phyloP scores from a whole-genome alignment of 2,329 filamentous ascomycete genomes.

The Exutisphaerella laricina region DNA sequence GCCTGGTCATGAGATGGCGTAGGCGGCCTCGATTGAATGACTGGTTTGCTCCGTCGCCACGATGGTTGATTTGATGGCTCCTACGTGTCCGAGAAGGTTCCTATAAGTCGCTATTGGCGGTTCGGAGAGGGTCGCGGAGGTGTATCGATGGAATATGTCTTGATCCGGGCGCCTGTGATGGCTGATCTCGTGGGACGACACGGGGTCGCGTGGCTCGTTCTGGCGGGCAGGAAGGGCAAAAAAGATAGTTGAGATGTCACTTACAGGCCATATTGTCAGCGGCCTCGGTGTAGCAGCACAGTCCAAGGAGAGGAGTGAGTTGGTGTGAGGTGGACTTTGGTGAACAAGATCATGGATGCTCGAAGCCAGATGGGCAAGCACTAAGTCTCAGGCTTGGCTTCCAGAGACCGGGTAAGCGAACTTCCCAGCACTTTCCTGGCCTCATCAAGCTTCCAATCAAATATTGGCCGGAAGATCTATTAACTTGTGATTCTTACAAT shows the following conservation, averaged over 20 bases:
- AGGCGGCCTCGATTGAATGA: conserved; percentile 19
- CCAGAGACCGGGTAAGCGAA: too few relatives aligned
- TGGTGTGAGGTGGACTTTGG: too few relatives aligned
- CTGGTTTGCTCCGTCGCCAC: conserved; percentile 17
- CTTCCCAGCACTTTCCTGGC: too few relatives aligned
- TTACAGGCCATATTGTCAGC: conserved; percentile 54
- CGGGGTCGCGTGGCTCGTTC: conserved; percentile 11
- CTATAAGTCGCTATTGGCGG: conserved; percentile 16
- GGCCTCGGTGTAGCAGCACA: conserved; percentile 23
- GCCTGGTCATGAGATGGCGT: conserved; percentile 23
- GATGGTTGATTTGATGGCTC: conserved; percentile 10
- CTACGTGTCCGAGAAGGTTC: conserved; percentile 11
- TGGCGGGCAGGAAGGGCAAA: conserved; percentile 20
- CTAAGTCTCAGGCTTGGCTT: too few relatives aligned
- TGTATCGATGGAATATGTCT: conserved; percentile 27
- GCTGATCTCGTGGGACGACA: conserved; percentile 18
- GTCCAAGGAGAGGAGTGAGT: too few relatives aligned
- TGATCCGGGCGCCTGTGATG: conserved; percentile 25
- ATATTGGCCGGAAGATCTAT: too few relatives aligned
- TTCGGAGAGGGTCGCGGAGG: conserved; percentile 14
- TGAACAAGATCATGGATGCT: too few relatives aligned
- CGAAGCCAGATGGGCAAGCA: too few relatives aligned
- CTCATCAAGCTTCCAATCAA: too few relatives aligned
- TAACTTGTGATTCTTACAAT: too few relatives aligned
- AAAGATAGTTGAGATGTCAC: conserved; percentile 38